Conservation (phyloP, 1,284 basidiomycete genomes). For the Puccinia novopanici region DNA sequence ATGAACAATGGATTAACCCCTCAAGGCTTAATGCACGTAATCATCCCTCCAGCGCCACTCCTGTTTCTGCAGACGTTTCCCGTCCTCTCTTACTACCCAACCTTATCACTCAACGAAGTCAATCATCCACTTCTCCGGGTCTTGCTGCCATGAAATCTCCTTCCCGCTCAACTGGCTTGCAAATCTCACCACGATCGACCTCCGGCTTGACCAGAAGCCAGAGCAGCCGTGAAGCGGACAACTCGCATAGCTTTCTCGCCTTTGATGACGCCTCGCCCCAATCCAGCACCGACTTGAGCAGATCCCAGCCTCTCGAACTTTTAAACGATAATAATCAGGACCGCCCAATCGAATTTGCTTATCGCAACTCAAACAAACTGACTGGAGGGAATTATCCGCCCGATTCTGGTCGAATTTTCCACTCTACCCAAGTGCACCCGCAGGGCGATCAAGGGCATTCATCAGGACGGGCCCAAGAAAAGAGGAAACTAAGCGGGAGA, state of each 20-base stretch:
- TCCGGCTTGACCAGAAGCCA: background rate
- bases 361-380: constrained; percentile 1
- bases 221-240: background rate
- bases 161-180: background rate
- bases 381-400: background rate
- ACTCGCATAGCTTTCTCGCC: constrained; percentile 17
- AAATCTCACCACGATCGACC: background rate
- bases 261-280: background rate
- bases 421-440: background rate
- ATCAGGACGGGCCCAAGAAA: background rate
- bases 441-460: background rate
- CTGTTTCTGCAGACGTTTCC: background rate
- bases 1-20: constrained; percentile 69
- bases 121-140: background rate
- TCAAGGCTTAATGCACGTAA: background rate
- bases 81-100: constrained; percentile 31
- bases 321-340: background rate
- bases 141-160: background rate
- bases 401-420: background rate
- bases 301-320: background rate
- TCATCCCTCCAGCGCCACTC: background rate
- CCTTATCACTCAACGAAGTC: constrained; percentile 5
- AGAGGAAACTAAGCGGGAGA: background rate
- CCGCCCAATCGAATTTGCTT: background rate
- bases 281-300: background rate